phyloP scores from a whole-genome alignment of 176 grass and related monocot species.

The Poa pratensis region DNA sequence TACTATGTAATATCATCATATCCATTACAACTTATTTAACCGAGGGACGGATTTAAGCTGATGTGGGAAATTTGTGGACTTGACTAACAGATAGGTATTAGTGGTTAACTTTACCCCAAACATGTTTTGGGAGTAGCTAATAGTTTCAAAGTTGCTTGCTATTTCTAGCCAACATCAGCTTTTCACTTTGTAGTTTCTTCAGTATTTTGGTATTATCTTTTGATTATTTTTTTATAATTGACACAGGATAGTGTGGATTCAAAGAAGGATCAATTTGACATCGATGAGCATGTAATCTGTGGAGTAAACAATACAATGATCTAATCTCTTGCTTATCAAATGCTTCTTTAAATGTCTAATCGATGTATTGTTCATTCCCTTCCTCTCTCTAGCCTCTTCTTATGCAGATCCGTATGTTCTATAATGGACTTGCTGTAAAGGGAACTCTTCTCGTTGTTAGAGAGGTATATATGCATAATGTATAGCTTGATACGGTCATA shows the following conservation, averaged over 20 bases:
- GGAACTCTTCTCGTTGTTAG: conserved; percentile 73
- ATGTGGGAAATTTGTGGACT: conserved; percentile 1
- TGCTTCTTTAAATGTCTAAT: not conserved
- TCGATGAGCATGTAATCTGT: conserved; percentile 1
- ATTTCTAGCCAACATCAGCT: not conserved
- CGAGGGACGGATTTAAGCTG: not conserved
- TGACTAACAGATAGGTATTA: not conserved
- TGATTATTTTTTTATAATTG: not conserved
- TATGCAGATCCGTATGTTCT: conserved; percentile 84
- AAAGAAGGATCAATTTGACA: conserved; percentile 29
- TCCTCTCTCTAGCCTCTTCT: conserved; percentile 65
- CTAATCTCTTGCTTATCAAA: not conserved
- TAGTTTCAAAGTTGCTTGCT: not conserved
- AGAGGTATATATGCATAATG: conserved; percentile 44
- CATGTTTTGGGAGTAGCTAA: not conserved
- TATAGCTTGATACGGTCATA: not conserved
- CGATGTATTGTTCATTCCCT: not conserved
- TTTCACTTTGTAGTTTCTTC: conserved; percentile 9
- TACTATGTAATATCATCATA: not conserved
- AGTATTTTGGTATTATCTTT: not conserved
- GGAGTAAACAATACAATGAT: not conserved
- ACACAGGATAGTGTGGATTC: conserved; percentile 29
- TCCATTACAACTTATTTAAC: not conserved
- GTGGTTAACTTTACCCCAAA: not conserved
- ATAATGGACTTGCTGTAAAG: conserved; percentile 68